Base-by-base conservation (phyloP, 2,329 filamentous ascomycete species). In the Didymella pomorum region DNA sequence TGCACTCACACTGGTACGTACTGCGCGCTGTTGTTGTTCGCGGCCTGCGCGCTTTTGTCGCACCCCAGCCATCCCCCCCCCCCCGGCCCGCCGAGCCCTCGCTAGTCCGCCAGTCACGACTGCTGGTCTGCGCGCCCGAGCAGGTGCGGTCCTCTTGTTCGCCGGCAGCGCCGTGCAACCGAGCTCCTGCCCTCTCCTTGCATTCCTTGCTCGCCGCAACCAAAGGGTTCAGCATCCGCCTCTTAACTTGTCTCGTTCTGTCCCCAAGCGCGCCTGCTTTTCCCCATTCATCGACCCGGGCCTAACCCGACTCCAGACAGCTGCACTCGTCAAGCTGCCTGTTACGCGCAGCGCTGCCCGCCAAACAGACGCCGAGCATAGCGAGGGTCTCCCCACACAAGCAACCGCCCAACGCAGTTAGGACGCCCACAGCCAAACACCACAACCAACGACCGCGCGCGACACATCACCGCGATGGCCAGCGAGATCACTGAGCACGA, bases 401-500 rank as follows among this genome's bases (percentile, higher is more conserved):
- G 66, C 60, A 62, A 58, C 52, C 70, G 62, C 74, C 75, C 68
- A 73, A 77, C 74, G 68, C 72, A 77, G 76, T 76, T 76, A 76
- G 70, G 72, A 63, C 73, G 67, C 66, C 70, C 56, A 64, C 67
- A 69, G 62, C 71, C 70, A 74, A 77, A 72, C 70, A 71, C 70
- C 69, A 64, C 67, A 71, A 67, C 68, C 72, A 71, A 69, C 63
- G 62, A 57, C 60, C 53, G 55, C 29, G 55, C 62, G 48, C 49
- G 29, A 45, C 58, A 64, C 67, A 76, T 65, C 66, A 81, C 80
- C 78, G 76, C 79, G 65, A 81, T 80, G 78, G 76, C 79, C 70
- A 77, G 72, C 58, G 78, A 81, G 67, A 81, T 83, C 75, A 80
- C 80, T 72, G 79, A 82, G 63, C 80, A 82, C 73, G 80, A 83